phyloP scores from a whole-genome alignment of 345 rosid genomes.

The Populus alba region DNA sequence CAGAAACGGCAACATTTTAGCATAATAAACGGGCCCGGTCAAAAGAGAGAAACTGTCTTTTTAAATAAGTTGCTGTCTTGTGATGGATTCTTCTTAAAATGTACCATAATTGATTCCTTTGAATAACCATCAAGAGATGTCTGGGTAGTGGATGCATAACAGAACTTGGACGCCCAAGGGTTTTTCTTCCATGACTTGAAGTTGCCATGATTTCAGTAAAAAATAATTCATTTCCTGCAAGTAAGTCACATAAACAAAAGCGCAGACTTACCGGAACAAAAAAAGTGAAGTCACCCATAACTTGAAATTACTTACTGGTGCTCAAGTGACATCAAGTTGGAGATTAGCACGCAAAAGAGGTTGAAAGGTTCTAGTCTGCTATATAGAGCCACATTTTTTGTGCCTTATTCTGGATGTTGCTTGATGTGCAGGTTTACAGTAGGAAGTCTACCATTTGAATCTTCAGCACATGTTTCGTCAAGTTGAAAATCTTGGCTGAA shows the following conservation, averaged over 20 bases:
- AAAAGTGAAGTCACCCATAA: neutral
- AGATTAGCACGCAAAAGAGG: neutral
- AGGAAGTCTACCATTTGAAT: conserved; percentile 15
- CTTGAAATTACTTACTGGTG: neutral
- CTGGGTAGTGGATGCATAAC: neutral
- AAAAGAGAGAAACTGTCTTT: neutral
- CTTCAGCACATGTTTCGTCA: neutral
- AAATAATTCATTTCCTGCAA: neutral
- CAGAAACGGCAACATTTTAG: neutral
- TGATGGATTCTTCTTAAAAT: neutral
- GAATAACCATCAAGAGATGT: neutral
- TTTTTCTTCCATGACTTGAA: neutral
- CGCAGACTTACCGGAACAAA: too few species aligned
- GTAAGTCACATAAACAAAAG: neutral
- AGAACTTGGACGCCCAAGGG: neutral
- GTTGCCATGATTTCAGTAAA: neutral
- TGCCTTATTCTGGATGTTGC: neutral
- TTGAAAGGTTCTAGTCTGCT: neutral
- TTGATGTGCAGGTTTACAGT: conserved; percentile 27
- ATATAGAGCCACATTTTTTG: neutral
- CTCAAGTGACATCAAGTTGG: neutral
- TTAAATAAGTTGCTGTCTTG: neutral
- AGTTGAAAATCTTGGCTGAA: conserved; percentile 35
- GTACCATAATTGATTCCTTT: neutral
- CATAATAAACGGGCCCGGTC: neutral